These are phyloP conservation scores for Naematelia aurantialba DNA, from an alignment of 768 basidiomycete species.

Conservation along the genomic window DNA sequence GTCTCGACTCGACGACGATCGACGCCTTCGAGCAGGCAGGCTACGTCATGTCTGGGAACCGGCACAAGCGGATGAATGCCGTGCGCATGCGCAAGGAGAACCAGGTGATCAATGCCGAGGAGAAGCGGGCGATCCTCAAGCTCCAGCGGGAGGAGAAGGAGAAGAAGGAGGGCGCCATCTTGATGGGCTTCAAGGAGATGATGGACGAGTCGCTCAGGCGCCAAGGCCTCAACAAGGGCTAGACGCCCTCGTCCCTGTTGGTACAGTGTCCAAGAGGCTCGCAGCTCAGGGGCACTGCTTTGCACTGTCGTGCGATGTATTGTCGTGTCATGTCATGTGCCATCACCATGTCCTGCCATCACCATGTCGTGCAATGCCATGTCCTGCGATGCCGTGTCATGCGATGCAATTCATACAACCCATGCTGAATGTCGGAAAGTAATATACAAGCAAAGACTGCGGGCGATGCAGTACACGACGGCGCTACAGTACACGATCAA, in stretches of 20 bases:
- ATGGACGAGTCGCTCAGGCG: slow-evolving; percentile 30
- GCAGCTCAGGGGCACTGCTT: no score
- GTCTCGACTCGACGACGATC: slow-evolving; percentile 81
- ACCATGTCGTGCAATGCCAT: no score
- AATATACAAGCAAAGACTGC: no score
- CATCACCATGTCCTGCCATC: no score
- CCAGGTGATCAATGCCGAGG: slow-evolving; percentile 97
- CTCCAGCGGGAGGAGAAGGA: slow-evolving; percentile 90
- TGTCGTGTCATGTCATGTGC: no score
- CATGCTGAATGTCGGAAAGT: no score
- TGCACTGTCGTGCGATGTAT: no score
- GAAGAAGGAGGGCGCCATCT: slow-evolving; percentile 80
- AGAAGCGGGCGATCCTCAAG: slow-evolving; percentile 93
- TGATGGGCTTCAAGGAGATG: slow-evolving; percentile 78
- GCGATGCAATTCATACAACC: no score
- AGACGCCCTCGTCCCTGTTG: no score
- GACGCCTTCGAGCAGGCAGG: slow-evolving; percentile 81
- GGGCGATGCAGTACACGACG: no score
- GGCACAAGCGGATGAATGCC: slow-evolving; percentile 96
- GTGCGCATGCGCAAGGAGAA: slow-evolving; percentile 99
- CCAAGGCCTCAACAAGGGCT: slow-evolving; percentile 16
- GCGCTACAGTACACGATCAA: background rate
- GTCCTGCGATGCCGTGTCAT: no score
- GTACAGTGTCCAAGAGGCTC: no score
- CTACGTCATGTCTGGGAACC: slow-evolving; percentile 95